phyloP scores from a whole-genome alignment of 192 early-diverging fungal genomes.

The Backusella morwellensis region DNA sequence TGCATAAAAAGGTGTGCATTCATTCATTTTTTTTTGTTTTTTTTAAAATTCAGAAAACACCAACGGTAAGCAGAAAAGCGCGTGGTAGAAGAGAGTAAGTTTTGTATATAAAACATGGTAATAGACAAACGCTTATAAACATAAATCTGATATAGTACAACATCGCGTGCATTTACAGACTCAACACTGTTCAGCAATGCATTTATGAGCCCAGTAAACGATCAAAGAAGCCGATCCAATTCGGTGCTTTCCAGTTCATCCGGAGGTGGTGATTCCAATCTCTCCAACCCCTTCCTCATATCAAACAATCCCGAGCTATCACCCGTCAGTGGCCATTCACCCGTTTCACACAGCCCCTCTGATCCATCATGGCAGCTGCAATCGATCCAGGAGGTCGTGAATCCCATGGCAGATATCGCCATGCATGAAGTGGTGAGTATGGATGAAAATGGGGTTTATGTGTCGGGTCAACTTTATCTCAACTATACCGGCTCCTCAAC shows the following conservation, averaged over 20 bases:
- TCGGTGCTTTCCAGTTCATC: background rate
- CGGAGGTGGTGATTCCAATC: background rate
- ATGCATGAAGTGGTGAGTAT: no score
- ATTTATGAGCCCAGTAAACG: background rate
- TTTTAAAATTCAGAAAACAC: background rate
- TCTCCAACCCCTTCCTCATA: background rate
- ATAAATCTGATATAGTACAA: background rate
- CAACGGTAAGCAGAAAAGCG: background rate
- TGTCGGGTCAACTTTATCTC: no score
- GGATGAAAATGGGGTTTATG: no score
- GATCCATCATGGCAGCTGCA: no score
- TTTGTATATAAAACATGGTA: background rate
- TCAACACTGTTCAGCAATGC: background rate
- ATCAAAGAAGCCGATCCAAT: background rate
- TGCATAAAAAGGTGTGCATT: background rate
- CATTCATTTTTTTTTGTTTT: background rate
- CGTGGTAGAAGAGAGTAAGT: slow-evolving; percentile 12
- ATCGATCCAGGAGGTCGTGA: no score
- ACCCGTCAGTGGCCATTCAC: no score
- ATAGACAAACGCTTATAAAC: background rate
- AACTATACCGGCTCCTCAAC: no score
- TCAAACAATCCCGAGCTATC: no score
- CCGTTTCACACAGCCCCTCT: no score
- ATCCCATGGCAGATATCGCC: no score
- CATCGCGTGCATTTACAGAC: background rate